Evolutionary conservation across 495 filamentous ascomycete species (phyloP), one percentile per base, ranked within the genome.

Genomic region (Penicillium taxi): DNA sequence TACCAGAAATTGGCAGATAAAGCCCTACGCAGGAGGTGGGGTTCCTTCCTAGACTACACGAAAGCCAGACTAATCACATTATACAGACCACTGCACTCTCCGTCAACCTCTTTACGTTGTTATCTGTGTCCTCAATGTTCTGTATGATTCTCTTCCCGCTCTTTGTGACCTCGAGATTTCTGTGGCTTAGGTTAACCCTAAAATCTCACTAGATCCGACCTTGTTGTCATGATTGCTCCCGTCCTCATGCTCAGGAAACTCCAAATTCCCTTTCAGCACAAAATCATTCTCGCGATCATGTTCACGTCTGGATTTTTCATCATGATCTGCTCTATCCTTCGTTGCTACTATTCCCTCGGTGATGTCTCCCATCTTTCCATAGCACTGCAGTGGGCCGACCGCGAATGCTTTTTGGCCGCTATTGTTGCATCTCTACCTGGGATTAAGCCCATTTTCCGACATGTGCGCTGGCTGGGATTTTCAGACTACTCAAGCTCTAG

Each of bases 1-100:
- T 35, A 18, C 59, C 23, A 56, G 55, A 2, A 65, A 69, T 9
- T 74, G 67, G 66, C 70, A 74, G 42, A 70, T 73, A 23, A 52
- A 67, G 30, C 71, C 71, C 35, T 53, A 64, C 36, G 61, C 71
- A 16, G 70, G 71, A 48, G 50, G 50, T 42, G n/a, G n/a, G n/a
- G n/a, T n/a, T n/a, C n/a, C n/a, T n/a, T n/a, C n/a, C n/a, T n/a
- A n/a, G n/a, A n/a, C n/a, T n/a, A n/a, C n/a, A n/a, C n/a, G n/a
- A n/a, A 30, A 45, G 30, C 21, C 9, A 20, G 26, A 36, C 0
- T 4, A 2, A 27, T 9, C 13, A 27, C 18, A n/a, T 19, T 9
- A 34, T 27, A 11, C 38, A 57, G 53, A 54, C 28, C 33, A 48
- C 32, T 57, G 53, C 34, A 57, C 53, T 25, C 40, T 54, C 25